Base-by-base conservation (phyloP, 352 stramenopile species). In the Globisporangium apiculatum region DNA sequence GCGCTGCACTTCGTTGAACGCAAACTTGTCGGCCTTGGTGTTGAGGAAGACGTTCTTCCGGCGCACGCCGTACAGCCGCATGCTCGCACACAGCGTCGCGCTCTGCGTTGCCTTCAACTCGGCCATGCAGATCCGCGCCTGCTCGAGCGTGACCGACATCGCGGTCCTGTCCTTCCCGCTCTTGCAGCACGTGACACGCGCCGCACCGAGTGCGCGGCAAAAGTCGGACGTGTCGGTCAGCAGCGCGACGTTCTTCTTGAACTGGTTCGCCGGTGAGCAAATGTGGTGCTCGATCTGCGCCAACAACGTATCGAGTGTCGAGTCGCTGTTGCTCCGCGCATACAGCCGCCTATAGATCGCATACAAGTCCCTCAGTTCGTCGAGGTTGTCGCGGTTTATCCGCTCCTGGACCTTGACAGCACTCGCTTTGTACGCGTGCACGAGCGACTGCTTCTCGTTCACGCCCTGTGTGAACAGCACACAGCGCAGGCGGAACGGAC, bases 111-210 rank as follows among this genome's bases (percentile, higher is more conserved):
- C 74, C 36, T 83, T 71, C 3, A 90, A 63, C 54, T 86, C 77
- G 12, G 68, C 69, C 18, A 68, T 83, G 51, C 79, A 75, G 31
- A 91, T 67, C 36, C 82, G 74, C 15, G 77, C 74, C 56, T 98
- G 87, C 67, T 98, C 97, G 41, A 98, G 83, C 36, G 95, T 98
- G 35, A 98, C 86, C 48, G 96, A 97, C 96, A 99, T 99, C 18
- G 93, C 95, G 36, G 96, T 99, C 51, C 96, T 87, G 72, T 99
- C 95, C 67, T 99, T 99, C 14, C 95, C 95, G 62, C 80, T 97
- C 71, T 99, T 99, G 71, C 96, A 99, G 76, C 97, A 98, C 14
- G 97, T 97, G n/a, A 96, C 76, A 41, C 89, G 88, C 0, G 90
- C 91, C 38, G 87, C 94, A n/a, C 91, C 89, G 7, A 99, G 67